phyloP scores from a whole-genome alignment of 2,329 filamentous ascomycete genomes.

The Fusarium longipes region DNA sequence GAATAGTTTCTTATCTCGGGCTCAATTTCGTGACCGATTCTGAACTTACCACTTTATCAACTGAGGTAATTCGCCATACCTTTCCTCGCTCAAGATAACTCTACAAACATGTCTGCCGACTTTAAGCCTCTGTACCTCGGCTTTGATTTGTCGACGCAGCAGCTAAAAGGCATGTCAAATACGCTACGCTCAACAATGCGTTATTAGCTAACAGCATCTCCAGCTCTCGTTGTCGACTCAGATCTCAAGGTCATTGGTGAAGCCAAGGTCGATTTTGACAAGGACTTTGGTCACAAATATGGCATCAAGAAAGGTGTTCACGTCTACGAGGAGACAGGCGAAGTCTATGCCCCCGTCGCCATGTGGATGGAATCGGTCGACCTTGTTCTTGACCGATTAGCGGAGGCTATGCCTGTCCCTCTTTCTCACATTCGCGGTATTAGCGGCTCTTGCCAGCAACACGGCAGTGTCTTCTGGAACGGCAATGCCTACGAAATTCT shows the following conservation, averaged over 20 bases:
- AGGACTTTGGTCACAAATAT: conserved; percentile 79
- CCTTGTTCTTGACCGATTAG: conserved; percentile 80
- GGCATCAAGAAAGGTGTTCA: conserved; percentile 88
- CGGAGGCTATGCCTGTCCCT: conserved; percentile 70
- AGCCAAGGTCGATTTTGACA: conserved; percentile 95
- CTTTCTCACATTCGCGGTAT: conserved; percentile 82
- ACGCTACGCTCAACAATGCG: neutral
- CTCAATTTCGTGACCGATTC: neutral
- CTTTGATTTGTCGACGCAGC: conserved; percentile 96
- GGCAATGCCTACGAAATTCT: conserved; percentile 74
- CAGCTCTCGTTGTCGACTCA: conserved; percentile 85
- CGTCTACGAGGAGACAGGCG: conserved; percentile 81
- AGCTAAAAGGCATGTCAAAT: conserved; percentile 80
- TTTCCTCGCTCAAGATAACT: conserved; percentile 20
- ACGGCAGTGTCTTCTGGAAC: conserved; percentile 96
- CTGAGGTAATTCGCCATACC: conserved; percentile 23
- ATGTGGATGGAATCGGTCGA: conserved; percentile 96
- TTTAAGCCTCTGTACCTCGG: conserved; percentile 80
- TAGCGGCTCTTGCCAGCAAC: conserved; percentile 94
- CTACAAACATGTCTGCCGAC: conserved; percentile 27
- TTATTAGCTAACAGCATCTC: conserved; percentile 10
- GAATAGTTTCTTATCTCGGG: conserved; percentile 2
- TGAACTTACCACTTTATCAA: neutral
- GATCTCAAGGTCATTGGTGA: conserved; percentile 83
- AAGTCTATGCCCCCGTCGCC: conserved; percentile 92